phyloP scores from a whole-genome alignment of 495 filamentous ascomycete species.

The Bombardia bombarda region DNA sequence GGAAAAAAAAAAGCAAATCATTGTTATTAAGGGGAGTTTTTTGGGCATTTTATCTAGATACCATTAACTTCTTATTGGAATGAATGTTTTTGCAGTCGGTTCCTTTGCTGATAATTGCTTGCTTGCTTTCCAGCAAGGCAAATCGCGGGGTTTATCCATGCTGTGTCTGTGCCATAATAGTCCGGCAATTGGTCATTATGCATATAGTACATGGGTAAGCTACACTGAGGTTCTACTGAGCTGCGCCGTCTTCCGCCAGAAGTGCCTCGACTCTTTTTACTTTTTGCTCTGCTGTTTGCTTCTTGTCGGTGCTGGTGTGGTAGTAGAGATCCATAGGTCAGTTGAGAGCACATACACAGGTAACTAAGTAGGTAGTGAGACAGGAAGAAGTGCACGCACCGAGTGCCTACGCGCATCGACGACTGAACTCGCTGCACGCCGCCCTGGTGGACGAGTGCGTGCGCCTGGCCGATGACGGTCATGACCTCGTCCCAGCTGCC shows the following conservation, averaged over 20 bases:
- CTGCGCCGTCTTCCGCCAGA: conserved; percentile 21
- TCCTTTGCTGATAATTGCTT: too few species aligned
- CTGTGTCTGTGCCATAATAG: too few species aligned
- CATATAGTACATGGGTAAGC: too few species aligned
- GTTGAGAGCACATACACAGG: neutral
- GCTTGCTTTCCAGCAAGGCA: too few species aligned
- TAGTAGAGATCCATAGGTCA: neutral
- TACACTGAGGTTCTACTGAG: too few species aligned
- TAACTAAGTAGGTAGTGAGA: neutral
- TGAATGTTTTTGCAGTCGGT: too few species aligned
- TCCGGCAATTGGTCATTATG: too few species aligned
- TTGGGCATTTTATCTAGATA: too few species aligned
- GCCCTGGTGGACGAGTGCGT: conserved; percentile 71
- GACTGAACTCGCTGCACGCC: conserved; percentile 80
- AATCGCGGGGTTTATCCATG: too few species aligned
- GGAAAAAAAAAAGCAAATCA: too few species aligned
- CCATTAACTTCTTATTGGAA: too few species aligned
- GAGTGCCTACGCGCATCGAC: conserved; percentile 79
- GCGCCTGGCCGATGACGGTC: conserved; percentile 81
- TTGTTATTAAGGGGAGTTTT: too few species aligned
- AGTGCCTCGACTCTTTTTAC: conserved; percentile 39
- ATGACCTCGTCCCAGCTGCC: conserved; percentile 89
- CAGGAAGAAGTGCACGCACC: conserved; percentile 35
- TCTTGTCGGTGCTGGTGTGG: conserved; percentile 37
- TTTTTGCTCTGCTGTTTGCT: conserved; percentile 38